These are phyloP conservation scores for Zymoseptoria crescenta DNA, from an alignment of 2,329 filamentous ascomycete species.

Conservation along the genomic window DNA sequence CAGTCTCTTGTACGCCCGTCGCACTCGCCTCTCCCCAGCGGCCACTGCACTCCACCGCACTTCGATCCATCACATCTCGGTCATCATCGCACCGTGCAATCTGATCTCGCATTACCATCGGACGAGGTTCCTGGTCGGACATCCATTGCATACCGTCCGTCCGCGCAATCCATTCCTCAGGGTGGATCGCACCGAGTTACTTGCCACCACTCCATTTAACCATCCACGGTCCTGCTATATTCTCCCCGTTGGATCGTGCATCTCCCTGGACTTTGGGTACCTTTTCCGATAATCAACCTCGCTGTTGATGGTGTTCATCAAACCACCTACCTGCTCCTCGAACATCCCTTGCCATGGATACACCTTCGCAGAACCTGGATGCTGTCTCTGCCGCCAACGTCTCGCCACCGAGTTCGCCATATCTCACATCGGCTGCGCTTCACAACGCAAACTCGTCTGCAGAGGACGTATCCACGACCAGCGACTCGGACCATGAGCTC, in stretches of 20 bases:
- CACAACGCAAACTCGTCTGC: slow-evolving; percentile 20
- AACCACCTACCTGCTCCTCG: background rate
- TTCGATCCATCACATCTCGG: background rate
- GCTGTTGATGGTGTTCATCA: background rate
- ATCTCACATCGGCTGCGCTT: background rate
- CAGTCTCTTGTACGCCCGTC: background rate
- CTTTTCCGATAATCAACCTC: background rate
- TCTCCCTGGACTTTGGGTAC: background rate
- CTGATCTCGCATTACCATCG: background rate
- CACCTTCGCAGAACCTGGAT: slow-evolving; percentile 18
- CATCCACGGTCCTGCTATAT: background rate
- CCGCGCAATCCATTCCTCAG: background rate
- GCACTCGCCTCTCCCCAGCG: background rate
- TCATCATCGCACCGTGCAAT: background rate
- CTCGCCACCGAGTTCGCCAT: slow-evolving; percentile 6
- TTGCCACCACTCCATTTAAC: background rate
- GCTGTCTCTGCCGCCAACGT: slow-evolving; percentile 11
- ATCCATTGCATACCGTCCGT: background rate
- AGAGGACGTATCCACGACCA: slow-evolving; percentile 27
- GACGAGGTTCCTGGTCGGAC: background rate
- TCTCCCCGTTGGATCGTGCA: background rate
- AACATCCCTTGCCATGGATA: slow-evolving; percentile 16
- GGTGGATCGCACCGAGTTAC: background rate
- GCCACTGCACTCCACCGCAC: background rate
- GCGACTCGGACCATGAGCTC: slow-evolving; percentile 26